These are phyloP conservation scores for Trametes punicea DNA, from an alignment of 768 basidiomycete genomes.

Conservation along the genomic window DNA sequence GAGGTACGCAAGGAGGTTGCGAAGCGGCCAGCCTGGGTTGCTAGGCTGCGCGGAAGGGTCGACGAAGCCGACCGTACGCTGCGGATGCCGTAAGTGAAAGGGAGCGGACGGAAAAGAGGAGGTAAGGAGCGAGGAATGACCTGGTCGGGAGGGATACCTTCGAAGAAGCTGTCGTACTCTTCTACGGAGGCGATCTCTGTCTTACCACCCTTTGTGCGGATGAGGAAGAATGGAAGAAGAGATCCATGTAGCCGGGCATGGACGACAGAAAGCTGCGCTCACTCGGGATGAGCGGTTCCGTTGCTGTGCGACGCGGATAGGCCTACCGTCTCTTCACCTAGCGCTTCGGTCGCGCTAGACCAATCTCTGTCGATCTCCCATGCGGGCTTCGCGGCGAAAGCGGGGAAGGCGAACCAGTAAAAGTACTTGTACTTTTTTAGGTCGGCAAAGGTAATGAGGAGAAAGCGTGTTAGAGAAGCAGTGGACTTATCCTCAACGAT, in stretches of 20 bases:
- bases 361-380: conserved; percentile 82
- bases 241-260: conserved; percentile 45
- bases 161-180: conserved; percentile 57
- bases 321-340: conserved; percentile 43
- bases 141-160: conserved; percentile 36
- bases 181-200: conserved; percentile 52
- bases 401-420: conserved; percentile 98
- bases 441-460: conserved; percentile 92
- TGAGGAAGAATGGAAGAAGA: conserved; percentile 58
- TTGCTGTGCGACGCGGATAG: neutral
- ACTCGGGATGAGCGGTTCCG: neutral
- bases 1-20: conserved; percentile 86
- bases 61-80: conserved; percentile 33
- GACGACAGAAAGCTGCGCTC: conserved; percentile 47
- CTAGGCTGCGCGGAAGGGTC: conserved; percentile 75
- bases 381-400: conserved; percentile 82
- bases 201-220: conserved; percentile 37
- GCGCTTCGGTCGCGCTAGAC: conserved; percentile 43
- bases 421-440: conserved; percentile 98
- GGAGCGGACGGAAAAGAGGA: neutral
- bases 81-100: neutral
- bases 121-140: conserved; percentile 32
- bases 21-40: conserved; percentile 75
- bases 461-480: conserved; percentile 66
- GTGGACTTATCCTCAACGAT: conserved; percentile 51